A percentile compares a stretch with the other conserved stretches of the same genome.
phyloP scores from a whole-genome alignment of 2,329 filamentous ascomycete species.

The Tolypocladium pustulatum region DNA sequence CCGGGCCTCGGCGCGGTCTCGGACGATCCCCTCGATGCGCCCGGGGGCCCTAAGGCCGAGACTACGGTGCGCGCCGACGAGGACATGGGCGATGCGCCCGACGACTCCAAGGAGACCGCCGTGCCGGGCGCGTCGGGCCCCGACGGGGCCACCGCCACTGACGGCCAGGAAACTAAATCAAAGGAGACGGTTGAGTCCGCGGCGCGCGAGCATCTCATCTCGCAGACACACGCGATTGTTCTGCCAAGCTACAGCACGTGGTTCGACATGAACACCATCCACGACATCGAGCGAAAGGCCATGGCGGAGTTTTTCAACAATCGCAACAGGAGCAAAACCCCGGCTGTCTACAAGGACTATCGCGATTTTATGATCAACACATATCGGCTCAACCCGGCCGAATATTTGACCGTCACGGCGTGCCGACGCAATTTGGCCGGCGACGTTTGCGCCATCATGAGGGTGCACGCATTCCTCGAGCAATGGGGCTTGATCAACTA shows the following conservation, averaged over 20 bases:
- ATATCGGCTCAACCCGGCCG: slow-evolving; percentile 87
- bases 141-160: slow-evolving; percentile 37
- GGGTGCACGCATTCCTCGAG: slow-evolving; percentile 93
- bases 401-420: slow-evolving; percentile 94
- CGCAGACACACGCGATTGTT: slow-evolving; percentile 91
- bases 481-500: slow-evolving; percentile 99
- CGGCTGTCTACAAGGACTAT: slow-evolving; percentile 96
- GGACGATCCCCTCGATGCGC: slow-evolving; percentile 61
- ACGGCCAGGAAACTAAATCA: slow-evolving; percentile 51
- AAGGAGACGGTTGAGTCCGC: slow-evolving; percentile 77
- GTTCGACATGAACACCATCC: slow-evolving; percentile 96
- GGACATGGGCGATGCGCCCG: slow-evolving; percentile 63
- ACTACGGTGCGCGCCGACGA: slow-evolving; percentile 59
- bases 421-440: slow-evolving; percentile 91
- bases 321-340: slow-evolving; percentile 95
- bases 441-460: slow-evolving; percentile 98
- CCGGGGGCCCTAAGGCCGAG: slow-evolving; percentile 46
- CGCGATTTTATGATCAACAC: slow-evolving; percentile 99
- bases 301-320: slow-evolving; percentile 98
- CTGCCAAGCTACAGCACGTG: slow-evolving; percentile 95
- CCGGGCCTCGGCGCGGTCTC: slow-evolving; percentile 40
- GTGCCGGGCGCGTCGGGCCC: slow-evolving; percentile 28
- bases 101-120: slow-evolving; percentile 38
- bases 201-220: slow-evolving; percentile 82
- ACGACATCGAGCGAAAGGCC: slow-evolving; percentile 86